Evolutionary conservation across 768 basidiomycete genomes (phyloP), one percentile per base, ranked within the genome.

Genomic region (Kwoniella sp.): DNA sequence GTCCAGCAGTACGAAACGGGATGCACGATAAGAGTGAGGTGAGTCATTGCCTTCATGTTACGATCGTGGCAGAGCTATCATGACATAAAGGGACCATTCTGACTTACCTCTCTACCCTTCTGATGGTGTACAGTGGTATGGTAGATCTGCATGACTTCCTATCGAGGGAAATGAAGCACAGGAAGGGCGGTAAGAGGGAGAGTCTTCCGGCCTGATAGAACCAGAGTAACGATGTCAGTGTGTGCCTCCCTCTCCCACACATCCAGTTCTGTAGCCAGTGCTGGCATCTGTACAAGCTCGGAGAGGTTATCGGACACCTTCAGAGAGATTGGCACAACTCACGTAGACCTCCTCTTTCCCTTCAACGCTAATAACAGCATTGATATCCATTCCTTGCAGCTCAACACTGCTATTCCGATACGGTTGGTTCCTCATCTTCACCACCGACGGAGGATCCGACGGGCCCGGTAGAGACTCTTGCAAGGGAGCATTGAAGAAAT

Each of bases 341-440:
- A 94, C 93, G 82, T 93, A 94, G 55, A 93, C 89, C 77, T 95
- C 93, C 82, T 94, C 92, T 69, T 89, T 85, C n/a, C 87, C 90
- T 66, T 91, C 84, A 25, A 97, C 84, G 74, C 88, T 93, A 64
- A 95, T 83, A 28, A 93, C 90, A 15, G 92, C 91, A 71, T 88
- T 93, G 71, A 93, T 92, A 69, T 94, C 91, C 86, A 92, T 90
- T 81, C 65, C 73, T 74, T 58, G 58, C 73, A 78, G 77, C 67
- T 76, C 68, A 52, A 64, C 58, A 55, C 70, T 63, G 29, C 61
- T 26, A 55, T 47, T 56, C 31, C 29, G 26, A 38, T 58, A 57
- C 12, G 47, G 50, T 9, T 59, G 55, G 56, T 64, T 68, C 5
- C 73, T 54, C 29, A 76, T 58, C 69, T 78, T 79, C 25, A 70